Evolutionary conservation across 306 rosid species (phyloP), one percentile per base, ranked within the genome.

Genomic region (Gastrolobium bilobum): DNA sequence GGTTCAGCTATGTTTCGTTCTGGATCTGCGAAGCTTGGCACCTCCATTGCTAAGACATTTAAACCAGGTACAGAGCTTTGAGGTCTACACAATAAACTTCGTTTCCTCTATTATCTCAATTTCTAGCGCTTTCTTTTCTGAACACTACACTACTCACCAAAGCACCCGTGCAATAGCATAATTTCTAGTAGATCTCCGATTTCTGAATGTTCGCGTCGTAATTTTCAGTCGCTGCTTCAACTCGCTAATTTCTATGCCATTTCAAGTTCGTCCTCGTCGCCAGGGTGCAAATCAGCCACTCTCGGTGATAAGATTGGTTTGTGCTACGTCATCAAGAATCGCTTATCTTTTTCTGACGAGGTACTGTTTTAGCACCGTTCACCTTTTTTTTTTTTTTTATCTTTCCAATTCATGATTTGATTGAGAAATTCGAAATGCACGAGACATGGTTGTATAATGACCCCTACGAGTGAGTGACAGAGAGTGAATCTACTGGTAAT

Each of bases 1-100:
- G 97, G 95, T 88, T 40, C 88, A 84, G 59, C 29, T 92, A 58
- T 92, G 93, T 75, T 92, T 92, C 78, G 82, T 92, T 66, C 87
- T 92, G 26, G 93, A 92, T 73, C 84, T 92, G 1, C 90, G 87
- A 62, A 87, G 90, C 89, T 83, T 90, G 68, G 83, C 89, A 13
- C 90, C 89, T 64, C 81, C 90, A 59, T 76, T 92, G 80, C 89
- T 92, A 54, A 63, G 58, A 56, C 84, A 87, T 72, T 1, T 90
- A 53, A 84, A 85, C 83, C 90, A 82, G 91, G 97, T 92, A 77
- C 64, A 40, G 7, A 11, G 6, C 75, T 71, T 54, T 26, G 42
- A 46, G 47, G 13, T 58, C 44, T 11, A 26, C 73, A 4, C 33
- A 48, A 43, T 60, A 35, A 31, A 42, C 63, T 11, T 40, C 62